These are phyloP conservation scores for Termitomyces sp. DNA, from an alignment of 768 basidiomycete genomes.

Conservation along the genomic window DNA sequence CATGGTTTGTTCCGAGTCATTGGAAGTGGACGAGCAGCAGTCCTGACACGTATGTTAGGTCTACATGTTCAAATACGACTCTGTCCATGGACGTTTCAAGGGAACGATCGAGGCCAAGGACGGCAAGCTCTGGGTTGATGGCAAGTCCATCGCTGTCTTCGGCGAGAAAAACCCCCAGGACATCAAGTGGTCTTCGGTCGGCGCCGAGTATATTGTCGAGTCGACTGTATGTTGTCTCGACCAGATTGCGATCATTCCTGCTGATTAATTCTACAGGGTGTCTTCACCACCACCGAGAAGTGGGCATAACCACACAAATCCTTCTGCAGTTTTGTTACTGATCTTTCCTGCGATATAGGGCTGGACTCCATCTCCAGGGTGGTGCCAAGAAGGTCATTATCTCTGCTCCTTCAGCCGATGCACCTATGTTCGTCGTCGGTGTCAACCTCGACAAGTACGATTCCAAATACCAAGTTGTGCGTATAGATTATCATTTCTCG, in stretches of 20 bases:
- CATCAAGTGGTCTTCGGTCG: slow-evolving; percentile 77
- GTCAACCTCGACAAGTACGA: slow-evolving; percentile 95
- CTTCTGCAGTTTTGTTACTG: slow-evolving; percentile 8
- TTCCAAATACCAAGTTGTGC: slow-evolving; percentile 77
- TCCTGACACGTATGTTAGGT: slow-evolving; percentile 42
- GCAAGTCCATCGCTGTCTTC: slow-evolving; percentile 71
- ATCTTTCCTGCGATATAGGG: slow-evolving; percentile 38
- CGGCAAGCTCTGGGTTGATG: slow-evolving; percentile 85
- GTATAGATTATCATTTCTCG: slow-evolving; percentile 23
- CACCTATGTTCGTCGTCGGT: slow-evolving; percentile 91
- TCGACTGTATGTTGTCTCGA: slow-evolving; percentile 61
- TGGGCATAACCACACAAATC: slow-evolving; percentile 20
- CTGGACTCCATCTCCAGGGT: slow-evolving; percentile 89
- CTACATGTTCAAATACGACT: slow-evolving; percentile 99
- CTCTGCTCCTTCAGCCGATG: slow-evolving; percentile 96
- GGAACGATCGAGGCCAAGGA: slow-evolving; percentile 78
- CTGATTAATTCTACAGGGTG: slow-evolving; percentile 51
- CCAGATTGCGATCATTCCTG: not conserved
- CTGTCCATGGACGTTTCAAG: slow-evolving; percentile 90
- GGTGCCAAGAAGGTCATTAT: slow-evolving; percentile 99
- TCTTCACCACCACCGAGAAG: slow-evolving; percentile 96
- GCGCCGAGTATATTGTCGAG: slow-evolving; percentile 93
- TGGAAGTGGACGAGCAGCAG: not conserved
- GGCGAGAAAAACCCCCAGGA: slow-evolving; percentile 81
- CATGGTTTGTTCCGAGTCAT: slow-evolving; percentile 60